Conservation (phyloP, 2,329 filamentous ascomycete genomes). For the Curvularia eragrostidis region DNA sequence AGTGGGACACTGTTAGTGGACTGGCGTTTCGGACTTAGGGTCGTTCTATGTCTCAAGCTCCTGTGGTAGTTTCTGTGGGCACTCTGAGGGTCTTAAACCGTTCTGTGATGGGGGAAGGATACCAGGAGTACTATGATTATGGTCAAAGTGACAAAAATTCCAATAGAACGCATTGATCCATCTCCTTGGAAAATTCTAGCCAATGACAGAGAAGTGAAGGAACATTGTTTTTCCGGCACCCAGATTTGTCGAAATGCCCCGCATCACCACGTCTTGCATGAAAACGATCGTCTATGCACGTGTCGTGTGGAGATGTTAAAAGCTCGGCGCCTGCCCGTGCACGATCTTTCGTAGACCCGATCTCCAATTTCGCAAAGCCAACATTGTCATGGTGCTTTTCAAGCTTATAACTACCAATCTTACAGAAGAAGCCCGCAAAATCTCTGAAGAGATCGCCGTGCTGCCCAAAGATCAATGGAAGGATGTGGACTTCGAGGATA, state of each 20-base stretch:
- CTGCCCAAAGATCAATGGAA: slow-evolving; percentile 4
- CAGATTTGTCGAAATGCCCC: slow-evolving; percentile 2
- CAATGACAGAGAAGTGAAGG: slow-evolving; percentile 3
- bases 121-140: neutral
- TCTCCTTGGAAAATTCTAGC: neutral
- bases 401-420: slow-evolving; percentile 1
- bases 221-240: slow-evolving; percentile 3
- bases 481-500: slow-evolving; percentile 3
- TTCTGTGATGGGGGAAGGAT: neutral
- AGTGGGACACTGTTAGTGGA: no score
- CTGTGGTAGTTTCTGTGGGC: neutral
- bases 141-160: neutral
- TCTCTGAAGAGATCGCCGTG: slow-evolving; percentile 6
- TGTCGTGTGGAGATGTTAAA: neutral
- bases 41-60: neutral
- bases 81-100: neutral
- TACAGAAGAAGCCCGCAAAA: slow-evolving; percentile 3
- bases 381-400: slow-evolving; percentile 3
- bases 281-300: slow-evolving; percentile 1
- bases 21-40: no score
- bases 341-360: neutral
- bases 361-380: neutral
- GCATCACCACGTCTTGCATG: neutral
- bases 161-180: neutral
- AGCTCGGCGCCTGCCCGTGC: neutral